Conservation (phyloP, 768 basidiomycete genomes). For the Leccinum barrowsii region DNA sequence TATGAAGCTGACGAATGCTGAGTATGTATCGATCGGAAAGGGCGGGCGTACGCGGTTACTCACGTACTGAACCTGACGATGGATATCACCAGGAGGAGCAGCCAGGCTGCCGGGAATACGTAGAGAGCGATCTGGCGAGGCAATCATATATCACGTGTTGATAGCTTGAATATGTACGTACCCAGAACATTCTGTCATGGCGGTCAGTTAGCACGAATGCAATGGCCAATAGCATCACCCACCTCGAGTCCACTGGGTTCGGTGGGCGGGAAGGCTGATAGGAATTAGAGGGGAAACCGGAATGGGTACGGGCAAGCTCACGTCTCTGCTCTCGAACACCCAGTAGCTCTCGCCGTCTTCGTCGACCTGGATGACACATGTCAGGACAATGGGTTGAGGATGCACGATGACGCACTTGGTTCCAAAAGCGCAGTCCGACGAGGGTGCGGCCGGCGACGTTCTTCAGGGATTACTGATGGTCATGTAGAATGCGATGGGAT, state of each 20-base stretch:
- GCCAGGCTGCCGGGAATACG: slow-evolving; percentile 85
- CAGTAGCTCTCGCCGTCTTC: slow-evolving; percentile 95
- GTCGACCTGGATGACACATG: slow-evolving; percentile 60
- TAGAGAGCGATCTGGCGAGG: slow-evolving; percentile 75
- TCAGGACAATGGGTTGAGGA: not conserved
- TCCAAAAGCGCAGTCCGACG: slow-evolving; percentile 97
- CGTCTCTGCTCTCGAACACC: slow-evolving; percentile 98
- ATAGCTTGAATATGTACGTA: slow-evolving; percentile 32
- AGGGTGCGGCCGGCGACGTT: slow-evolving; percentile 93
- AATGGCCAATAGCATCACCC: slow-evolving; percentile 26
- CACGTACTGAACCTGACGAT: slow-evolving; percentile 86
- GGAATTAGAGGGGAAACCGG: slow-evolving; percentile 9
- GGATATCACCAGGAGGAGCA: slow-evolving; percentile 82
- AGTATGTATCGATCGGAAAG: slow-evolving; percentile 6
- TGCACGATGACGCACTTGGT: slow-evolving; percentile 54
- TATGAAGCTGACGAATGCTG: slow-evolving; percentile 60
- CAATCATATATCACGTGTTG: slow-evolving; percentile 6
- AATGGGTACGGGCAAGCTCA: slow-evolving; percentile 37
- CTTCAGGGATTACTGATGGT: slow-evolving; percentile 35
- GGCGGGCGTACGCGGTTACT: slow-evolving; percentile 30
- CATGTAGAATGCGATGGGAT: not conserved
- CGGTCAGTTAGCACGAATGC: slow-evolving; percentile 1
- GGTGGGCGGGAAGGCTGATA: slow-evolving; percentile 80
- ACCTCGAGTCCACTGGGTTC: slow-evolving; percentile 87
- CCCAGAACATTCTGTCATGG: slow-evolving; percentile 85